These are phyloP conservation scores for Podaxis sp. DNA, from an alignment of 768 basidiomycete genomes.

Conservation along the genomic window DNA sequence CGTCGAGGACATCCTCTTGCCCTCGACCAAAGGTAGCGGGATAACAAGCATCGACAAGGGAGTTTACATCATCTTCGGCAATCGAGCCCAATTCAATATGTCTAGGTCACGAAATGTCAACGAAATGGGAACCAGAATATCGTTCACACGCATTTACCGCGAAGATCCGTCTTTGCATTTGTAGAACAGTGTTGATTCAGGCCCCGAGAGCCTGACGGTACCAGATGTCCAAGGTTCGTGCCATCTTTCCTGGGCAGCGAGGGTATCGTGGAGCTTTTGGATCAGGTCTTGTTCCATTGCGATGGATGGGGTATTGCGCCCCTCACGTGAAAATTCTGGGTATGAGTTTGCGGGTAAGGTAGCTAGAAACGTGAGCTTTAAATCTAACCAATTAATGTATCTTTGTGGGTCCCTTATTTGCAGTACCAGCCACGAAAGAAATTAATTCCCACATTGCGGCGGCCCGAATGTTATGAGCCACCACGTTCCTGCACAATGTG, in stretches of 20 bases:
- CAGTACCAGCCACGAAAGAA: background rate
- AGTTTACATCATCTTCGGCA: constrained; percentile 11
- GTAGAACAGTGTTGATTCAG: background rate
- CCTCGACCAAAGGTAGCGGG: constrained; percentile 25
- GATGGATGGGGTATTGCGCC: background rate
- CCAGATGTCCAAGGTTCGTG: constrained; percentile 7
- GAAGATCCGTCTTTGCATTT: constrained; percentile 1
- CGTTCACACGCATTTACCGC: background rate
- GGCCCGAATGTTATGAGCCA: too few species aligned
- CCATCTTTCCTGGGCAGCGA: background rate
- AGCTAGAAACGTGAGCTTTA: background rate
- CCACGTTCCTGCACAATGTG: background rate
- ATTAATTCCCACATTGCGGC: too few species aligned
- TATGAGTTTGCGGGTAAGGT: background rate
- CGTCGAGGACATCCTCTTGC: constrained; percentile 25
- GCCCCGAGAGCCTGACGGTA: background rate
- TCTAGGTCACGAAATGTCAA: background rate
- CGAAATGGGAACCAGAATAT: background rate
- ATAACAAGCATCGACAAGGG: constrained; percentile 20
- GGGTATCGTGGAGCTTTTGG: background rate
- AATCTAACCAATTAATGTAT: background rate
- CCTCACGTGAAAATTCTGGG: background rate
- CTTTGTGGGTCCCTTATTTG: constrained; percentile 6
- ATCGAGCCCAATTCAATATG: background rate
- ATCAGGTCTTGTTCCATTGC: background rate